phyloP scores from a whole-genome alignment of 2,329 filamentous ascomycete species.

The Fusarium zealandicum region DNA sequence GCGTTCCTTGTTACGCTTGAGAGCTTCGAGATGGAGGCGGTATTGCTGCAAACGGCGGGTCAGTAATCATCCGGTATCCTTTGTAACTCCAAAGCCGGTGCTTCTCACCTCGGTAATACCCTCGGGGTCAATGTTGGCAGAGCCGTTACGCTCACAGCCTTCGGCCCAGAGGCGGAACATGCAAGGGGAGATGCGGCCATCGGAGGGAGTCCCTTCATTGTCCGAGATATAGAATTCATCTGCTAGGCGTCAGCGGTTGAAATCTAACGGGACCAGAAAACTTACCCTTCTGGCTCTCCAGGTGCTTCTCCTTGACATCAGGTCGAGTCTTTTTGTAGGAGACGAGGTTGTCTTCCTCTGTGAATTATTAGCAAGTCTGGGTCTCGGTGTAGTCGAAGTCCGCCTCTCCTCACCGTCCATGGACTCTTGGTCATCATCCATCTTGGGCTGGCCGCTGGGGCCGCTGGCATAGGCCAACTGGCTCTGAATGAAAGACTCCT shows the following conservation, averaged over 20 bases:
- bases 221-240: conserved; percentile 42
- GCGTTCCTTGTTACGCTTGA: background rate
- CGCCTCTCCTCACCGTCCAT: conserved; percentile 1
- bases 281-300: conserved; percentile 1
- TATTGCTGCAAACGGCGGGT: background rate
- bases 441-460: background rate
- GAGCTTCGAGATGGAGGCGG: background rate
- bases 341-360: background rate
- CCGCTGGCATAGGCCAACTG: background rate
- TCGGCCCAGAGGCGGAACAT: conserved; percentile 51
- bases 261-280: background rate
- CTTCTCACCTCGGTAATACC: conserved; percentile 14
- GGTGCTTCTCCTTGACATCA: background rate
- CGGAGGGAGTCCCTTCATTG: conserved; percentile 49
- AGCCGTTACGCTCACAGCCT: conserved; percentile 45
- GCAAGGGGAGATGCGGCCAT: conserved; percentile 50
- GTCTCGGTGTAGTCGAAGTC: background rate
- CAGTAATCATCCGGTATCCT: background rate
- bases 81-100: too few relatives aligned
- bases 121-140: conserved; percentile 2
- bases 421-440: background rate
- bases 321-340: background rate
- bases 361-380: background rate
- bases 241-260: background rate
- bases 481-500: conserved; percentile 3